Evolutionary conservation across 2,329 filamentous ascomycete species (phyloP), one percentile per base, ranked within the genome.

Genomic region (Meredithiella fracta): DNA sequence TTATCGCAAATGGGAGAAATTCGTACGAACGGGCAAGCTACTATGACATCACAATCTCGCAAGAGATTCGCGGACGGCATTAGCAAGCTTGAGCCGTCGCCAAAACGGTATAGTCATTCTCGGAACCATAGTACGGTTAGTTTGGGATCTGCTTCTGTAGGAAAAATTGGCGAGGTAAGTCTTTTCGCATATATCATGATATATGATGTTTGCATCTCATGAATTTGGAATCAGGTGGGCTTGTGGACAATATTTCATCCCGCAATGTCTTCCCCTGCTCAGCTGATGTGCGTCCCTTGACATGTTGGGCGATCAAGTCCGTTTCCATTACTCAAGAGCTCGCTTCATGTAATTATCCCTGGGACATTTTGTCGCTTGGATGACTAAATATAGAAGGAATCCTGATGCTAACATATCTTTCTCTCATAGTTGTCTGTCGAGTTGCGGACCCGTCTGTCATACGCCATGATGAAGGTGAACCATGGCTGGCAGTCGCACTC

Each of bases 381-480:
- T 56, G 11, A 31, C 50, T 49, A 37, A 15, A 34, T 55, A 51
- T 29, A 51, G 38, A 34, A 34, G 29, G 29, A 34, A 5, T 11
- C 11, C 29, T 34, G 11, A n/a, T 38, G 37, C 37, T n/a, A 25
- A 51, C 25, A 20, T 40, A 22, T 29, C 14, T n/a, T 3, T 25
- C 38, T 29, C 34, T 60, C 14, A 8, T 66, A 89, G 85, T 71
- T 87, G 55, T 88, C 86, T 42, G 79, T 82, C 55, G 85, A 91
- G 65, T 76, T 97, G 54, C 85, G 83, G 65, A 83, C 88, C 53
- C 85, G 88, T 63, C 76, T 97, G 26, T 87, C 88, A 5, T 96
- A 96, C 67, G 91, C 91, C 61, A 92, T 94, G 78, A 78, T 94
- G 65, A 96, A 95, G 68, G 85, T 96, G 42, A 87, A 88, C 65